Evolutionary conservation across 495 filamentous ascomycete genomes (phyloP).

Genomic region (Amorphotheca resinae): DNA sequence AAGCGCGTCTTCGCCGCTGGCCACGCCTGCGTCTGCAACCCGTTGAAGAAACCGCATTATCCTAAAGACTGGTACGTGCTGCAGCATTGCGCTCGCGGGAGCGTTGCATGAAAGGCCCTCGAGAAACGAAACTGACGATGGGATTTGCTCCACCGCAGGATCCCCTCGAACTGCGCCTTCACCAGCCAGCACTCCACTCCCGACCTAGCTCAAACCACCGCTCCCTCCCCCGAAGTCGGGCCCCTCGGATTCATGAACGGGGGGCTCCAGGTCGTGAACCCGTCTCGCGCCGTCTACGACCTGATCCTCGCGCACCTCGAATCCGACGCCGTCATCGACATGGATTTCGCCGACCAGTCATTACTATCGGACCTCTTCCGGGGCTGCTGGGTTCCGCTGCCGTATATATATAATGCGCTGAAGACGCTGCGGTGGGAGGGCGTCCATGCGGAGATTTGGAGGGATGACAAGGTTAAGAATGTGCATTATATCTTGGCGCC

Average conservation of each 20-base stretch:
- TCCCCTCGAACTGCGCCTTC: conserved; percentile 63
- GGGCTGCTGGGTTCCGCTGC: conserved; percentile 58
- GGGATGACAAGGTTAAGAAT: conserved; percentile 64
- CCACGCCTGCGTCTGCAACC: conserved; percentile 78
- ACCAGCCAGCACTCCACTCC: conserved; percentile 52
- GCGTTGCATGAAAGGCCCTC: conserved; percentile 8
- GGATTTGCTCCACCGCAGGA: no score
- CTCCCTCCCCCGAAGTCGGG: conserved; percentile 32
- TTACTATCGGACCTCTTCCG: conserved; percentile 54
- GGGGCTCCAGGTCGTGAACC: conserved; percentile 62
- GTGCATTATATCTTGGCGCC: conserved; percentile 69
- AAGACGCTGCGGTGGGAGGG: conserved; percentile 60
- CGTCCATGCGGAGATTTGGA: conserved; percentile 63
- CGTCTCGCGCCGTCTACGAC: conserved; percentile 40
- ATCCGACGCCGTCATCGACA: conserved; percentile 30
- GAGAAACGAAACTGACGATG: neutral
- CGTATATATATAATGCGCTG: conserved; percentile 73
- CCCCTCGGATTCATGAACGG: conserved; percentile 60
- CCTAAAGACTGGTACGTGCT: conserved; percentile 50
- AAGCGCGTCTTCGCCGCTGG: conserved; percentile 55
- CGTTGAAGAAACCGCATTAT: conserved; percentile 61
- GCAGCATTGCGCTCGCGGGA: no score
- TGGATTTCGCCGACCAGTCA: conserved; percentile 68
- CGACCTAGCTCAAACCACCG: conserved; percentile 41
- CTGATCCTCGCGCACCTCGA: conserved; percentile 40